Evolutionary conservation across 495 filamentous ascomycete species (phyloP), one percentile per base, ranked within the genome.

Genomic region (Xylaria longipes): DNA sequence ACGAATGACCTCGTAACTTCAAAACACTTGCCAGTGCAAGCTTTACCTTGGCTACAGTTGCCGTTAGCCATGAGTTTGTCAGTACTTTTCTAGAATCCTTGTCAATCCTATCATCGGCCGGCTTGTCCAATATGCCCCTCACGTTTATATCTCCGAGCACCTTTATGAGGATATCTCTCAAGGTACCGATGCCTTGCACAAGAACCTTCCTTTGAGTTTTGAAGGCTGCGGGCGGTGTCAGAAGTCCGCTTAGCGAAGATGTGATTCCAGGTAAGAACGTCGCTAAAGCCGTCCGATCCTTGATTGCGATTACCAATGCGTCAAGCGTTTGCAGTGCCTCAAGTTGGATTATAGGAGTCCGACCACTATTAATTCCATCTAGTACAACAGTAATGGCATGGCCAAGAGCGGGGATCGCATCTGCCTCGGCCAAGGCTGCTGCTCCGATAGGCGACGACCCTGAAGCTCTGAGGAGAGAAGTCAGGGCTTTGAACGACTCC

Each of bases 231-330:
- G 88, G 90, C 0, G 91, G 89, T 35, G 90, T 90, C 41, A 98
- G 80, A 20, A 92, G 83, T 79, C 91, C 94, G 14, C 90, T 91
- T 58, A 99, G 78, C 7, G 90, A 87, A 9, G 95, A 97, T 1
- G 97, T 90, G 4, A 94, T 94, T 9, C 97, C 93, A 9, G 96
- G 96, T 74, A 98, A 88, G 73, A 98, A 94, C 61, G 87, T 93
- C 4, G 92, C 91, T 60, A 97, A 84, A 5, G 93, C 88, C 12
- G 92, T 85, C 60, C 86, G 86, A 77, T 96, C 92, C 69, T 82
- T 87, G 22, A 97, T 85, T 27, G 88, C 87, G 17, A 76, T 71
- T 70, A 90, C 87, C 39, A 97, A 82, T 8, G 85, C 84, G 15
- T 89, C 76, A n/a, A 97, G 79, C 27, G 93, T 88, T 15, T 81